Base-by-base conservation (phyloP, 2,329 filamentous ascomycete species). In the Lomentospora prolificans region DNA sequence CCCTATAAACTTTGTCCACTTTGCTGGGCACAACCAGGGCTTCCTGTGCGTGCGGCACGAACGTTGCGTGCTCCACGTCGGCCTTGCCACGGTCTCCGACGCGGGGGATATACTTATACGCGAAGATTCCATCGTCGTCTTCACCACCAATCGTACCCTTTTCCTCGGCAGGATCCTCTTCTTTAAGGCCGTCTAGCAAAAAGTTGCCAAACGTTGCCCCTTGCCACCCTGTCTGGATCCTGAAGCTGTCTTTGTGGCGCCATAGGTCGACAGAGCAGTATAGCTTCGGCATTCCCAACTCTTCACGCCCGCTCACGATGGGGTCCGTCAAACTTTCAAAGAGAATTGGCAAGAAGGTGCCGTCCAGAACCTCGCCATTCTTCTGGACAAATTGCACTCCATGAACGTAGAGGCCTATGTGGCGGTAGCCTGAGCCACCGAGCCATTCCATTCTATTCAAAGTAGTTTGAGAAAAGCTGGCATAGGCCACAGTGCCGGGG, bases 371-470 rank as follows among this genome's bases (percentile, higher is more conserved):
- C 0, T 67, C 65, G 2, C 78, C 77, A 58, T 64, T 77, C 66
- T 70, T 65, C 58, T 74, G 75, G 1, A 65, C 71, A 60, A 81
- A 82, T 59, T 80, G 65, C 6, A 84, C 76, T 1, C 79, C 81
- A 61, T 85, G 81, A 25, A 85, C 75, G 60, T 81, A 84, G 1
- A 85, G 70, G 0, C 79, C 81, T n/a, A 80, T 66, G 59, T 77
- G 74, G 24, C 69, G 73, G 64, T 84, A 85, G 2, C 81, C 80
- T 1, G 67, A 65, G 3, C 81, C 81, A 14, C 77, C 80, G 0
- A 85, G 72, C 80, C 81, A 85, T 28, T 75, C 70, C 71, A 85
- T 76, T 3, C 77, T 74, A 53, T 68, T 64, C 5, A 79, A 64
- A 1, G 69, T 72, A 0, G 73, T 77, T 30, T 67, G 64, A 2